phyloP scores from a whole-genome alignment of 306 rosid species.

The Sphenostylis stenocarpa region DNA sequence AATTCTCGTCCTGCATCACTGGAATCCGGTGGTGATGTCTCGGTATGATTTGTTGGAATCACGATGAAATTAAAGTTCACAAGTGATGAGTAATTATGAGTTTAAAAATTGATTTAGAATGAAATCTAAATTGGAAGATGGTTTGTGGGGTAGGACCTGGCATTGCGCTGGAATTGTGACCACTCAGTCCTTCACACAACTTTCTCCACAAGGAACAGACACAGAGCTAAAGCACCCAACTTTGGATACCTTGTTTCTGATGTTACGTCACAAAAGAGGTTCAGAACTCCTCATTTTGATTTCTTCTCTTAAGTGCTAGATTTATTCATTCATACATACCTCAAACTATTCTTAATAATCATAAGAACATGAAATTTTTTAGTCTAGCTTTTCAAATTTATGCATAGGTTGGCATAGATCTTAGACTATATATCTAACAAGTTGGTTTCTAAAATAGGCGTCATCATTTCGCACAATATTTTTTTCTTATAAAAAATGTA shows the following conservation, averaged over 20 bases:
- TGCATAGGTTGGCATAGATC: too few species aligned
- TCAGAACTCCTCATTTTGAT: background rate
- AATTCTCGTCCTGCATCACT: conserved; percentile 1
- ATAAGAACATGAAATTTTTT: too few species aligned
- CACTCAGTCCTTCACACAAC: background rate
- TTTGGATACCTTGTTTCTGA: conserved; percentile 22
- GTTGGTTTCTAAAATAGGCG: too few species aligned
- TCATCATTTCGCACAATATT: too few species aligned
- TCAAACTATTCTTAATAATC: background rate
- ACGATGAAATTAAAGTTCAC: too few species aligned
- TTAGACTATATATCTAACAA: too few species aligned
- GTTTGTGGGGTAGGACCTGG: background rate
- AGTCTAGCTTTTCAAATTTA: too few species aligned
- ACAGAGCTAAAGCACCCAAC: conserved; percentile 6
- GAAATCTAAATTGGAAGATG: background rate
- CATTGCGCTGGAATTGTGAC: conserved; percentile 1
- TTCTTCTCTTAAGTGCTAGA: background rate
- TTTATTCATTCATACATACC: background rate
- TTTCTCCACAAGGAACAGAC: conserved; percentile 18
- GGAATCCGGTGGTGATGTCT: conserved; percentile 7
- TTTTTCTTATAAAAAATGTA: too few species aligned
- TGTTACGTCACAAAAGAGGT: conserved; percentile 26
- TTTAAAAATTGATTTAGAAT: too few species aligned
- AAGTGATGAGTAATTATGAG: too few species aligned
- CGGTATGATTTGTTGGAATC: conserved; percentile 1